A percentile compares a stretch with the other conserved stretches of the same genome.
phyloP scores from a whole-genome alignment of 805 yeast genomes.

The Komagataella pastoris region DNA sequence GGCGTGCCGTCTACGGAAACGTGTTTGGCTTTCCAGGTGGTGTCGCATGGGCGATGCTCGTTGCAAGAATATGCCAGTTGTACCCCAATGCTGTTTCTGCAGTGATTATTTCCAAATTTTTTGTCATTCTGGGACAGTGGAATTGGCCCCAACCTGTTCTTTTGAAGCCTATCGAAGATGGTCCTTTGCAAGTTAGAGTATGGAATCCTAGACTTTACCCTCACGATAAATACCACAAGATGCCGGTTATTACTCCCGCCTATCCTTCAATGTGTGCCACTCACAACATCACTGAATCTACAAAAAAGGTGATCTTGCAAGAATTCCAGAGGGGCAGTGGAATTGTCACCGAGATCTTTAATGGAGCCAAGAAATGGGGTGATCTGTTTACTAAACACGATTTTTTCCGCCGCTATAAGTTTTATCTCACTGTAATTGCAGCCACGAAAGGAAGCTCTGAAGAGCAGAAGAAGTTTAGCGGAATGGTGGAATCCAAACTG shows the following conservation, averaged over 20 bases:
- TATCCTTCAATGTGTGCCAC: conserved; percentile 99
- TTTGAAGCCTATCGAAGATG: conserved; percentile 88
- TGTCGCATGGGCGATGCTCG: conserved; percentile 99
- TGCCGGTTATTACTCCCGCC: conserved; percentile 99
- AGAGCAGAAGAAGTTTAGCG: conserved; percentile 84
- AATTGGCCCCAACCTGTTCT: conserved; percentile 98
- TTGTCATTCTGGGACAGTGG: conserved; percentile 80
- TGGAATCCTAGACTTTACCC: conserved; percentile 94
- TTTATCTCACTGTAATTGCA: conserved; percentile 73
- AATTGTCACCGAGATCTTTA: conserved; percentile 52
- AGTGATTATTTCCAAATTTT: conserved; percentile 79
- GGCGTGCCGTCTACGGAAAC: conserved; percentile 87
- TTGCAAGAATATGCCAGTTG: conserved; percentile 93
- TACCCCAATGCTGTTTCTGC: conserved; percentile 96
- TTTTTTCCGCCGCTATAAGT: conserved; percentile 74
- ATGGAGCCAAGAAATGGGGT: conserved; percentile 57
- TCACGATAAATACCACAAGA: conserved; percentile 77
- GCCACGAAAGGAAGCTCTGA: conserved; percentile 63
- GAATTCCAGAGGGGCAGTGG: conserved; percentile 71
- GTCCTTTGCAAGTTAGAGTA: conserved; percentile 88
- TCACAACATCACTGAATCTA: conserved; percentile 83
- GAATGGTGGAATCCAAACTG: conserved; percentile 81
- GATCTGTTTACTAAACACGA: conserved; percentile 68
- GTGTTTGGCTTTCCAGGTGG: conserved; percentile 98
- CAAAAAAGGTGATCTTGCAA: conserved; percentile 66